phyloP scores from a whole-genome alignment of 805 yeast species.

The Lachancea thermotolerans region DNA sequence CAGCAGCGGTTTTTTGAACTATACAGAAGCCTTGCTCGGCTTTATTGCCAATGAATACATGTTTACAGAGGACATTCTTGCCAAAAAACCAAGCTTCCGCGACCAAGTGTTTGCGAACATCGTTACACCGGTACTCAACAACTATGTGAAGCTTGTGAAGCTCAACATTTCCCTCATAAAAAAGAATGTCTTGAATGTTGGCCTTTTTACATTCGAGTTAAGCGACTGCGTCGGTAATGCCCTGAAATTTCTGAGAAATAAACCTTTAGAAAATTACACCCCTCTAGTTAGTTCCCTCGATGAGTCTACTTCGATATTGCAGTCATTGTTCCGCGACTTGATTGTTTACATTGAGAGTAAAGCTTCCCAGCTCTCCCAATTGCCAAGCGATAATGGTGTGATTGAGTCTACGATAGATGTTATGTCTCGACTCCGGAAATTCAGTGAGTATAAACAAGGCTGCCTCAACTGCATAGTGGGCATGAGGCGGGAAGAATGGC shows the following conservation, averaged over 20 bases:
- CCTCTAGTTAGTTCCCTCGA: constrained; percentile 24
- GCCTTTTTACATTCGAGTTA: constrained; percentile 51
- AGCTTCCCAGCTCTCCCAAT: constrained; percentile 37
- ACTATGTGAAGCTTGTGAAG: constrained; percentile 35
- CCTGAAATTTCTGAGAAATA: constrained; percentile 28
- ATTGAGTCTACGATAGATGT: constrained; percentile 68
- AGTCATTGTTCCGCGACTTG: constrained; percentile 47
- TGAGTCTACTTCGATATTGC: constrained; percentile 26
- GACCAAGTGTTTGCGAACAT: constrained; percentile 29
- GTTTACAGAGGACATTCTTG: constrained; percentile 38
- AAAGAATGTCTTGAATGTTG: constrained; percentile 39
- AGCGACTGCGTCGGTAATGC: constrained; percentile 41
- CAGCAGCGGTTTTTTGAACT: constrained; percentile 49
- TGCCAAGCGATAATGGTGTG: constrained; percentile 65
- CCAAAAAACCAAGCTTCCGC: constrained; percentile 29
- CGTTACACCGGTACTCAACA: constrained; percentile 32
- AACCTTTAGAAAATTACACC: constrained; percentile 16
- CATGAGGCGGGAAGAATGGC: constrained; percentile 60
- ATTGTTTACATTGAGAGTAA: constrained; percentile 49
- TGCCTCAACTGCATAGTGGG: constrained; percentile 40
- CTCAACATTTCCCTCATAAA: constrained; percentile 37
- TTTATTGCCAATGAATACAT: constrained; percentile 45
- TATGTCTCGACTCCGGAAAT: constrained; percentile 57
- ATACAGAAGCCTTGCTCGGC: constrained; percentile 45
- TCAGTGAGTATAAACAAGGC: constrained; percentile 56